Percentiles rank a stretch among this genome's conserved stretches.
These are phyloP conservation scores for Cordyceps cateniannulata DNA, from an alignment of 2,329 filamentous ascomycete species.

Conservation along the genomic window DNA sequence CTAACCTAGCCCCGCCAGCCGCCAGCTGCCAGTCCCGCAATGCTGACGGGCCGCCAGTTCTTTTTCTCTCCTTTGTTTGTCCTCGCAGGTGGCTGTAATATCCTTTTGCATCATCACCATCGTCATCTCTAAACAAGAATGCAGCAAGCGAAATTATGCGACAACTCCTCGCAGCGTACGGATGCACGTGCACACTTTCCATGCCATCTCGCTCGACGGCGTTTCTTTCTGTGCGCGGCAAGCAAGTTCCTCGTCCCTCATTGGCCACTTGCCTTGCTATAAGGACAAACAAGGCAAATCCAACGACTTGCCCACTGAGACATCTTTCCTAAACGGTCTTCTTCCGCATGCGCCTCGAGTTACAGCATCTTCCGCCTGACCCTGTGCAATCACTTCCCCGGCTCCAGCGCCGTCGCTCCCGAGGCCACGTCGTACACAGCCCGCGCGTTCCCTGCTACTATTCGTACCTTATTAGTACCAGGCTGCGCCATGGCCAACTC, in stretches of 20 bases:
- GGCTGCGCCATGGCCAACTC: background rate
- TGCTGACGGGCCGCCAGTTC: background rate
- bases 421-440: background rate
- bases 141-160: too few relatives aligned
- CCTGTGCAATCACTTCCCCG: background rate
- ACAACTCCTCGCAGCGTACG: background rate
- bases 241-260: background rate
- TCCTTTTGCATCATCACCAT: background rate
- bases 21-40: background rate
- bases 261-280: background rate
- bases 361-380: slow-evolving; percentile 9
- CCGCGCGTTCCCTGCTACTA: background rate
- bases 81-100: background rate
- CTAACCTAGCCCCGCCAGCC: too few relatives aligned
- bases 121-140: background rate
- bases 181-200: background rate
- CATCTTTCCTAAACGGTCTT: background rate
- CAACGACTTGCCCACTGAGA: slow-evolving; percentile 3
- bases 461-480: too few relatives aligned
- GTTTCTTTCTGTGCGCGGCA: background rate
- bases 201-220: background rate
- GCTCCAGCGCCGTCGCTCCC: slow-evolving; percentile 4
- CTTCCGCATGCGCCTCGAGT: background rate
- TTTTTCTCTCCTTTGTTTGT: background rate
- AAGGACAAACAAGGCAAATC: slow-evolving; percentile 5